Percentiles rank a stretch among this genome's conserved stretches.
phyloP scores from a whole-genome alignment of 169 alveolate genomes.

The Cryptosporidium canis region DNA sequence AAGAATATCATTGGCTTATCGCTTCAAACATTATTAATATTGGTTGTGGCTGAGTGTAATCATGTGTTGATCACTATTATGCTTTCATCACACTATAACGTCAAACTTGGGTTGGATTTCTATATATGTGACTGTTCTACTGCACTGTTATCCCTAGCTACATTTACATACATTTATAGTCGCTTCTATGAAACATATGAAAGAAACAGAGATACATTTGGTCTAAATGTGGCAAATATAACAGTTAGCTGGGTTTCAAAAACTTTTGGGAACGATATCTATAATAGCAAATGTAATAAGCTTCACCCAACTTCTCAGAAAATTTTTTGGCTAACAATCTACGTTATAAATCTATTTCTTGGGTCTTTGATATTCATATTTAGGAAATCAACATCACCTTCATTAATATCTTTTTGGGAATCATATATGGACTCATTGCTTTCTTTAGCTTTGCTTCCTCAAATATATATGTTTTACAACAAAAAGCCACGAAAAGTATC shows the following conservation, averaged over 20 bases:
- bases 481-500: slow-evolving; percentile 77
- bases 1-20: slow-evolving; percentile 74
- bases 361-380: slow-evolving; percentile 38
- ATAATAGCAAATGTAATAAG: neutral
- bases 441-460: slow-evolving; percentile 78
- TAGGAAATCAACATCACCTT: slow-evolving; percentile 46
- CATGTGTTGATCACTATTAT: slow-evolving; percentile 73
- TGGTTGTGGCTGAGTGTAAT: slow-evolving; percentile 76
- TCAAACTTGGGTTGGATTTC: slow-evolving; percentile 71
- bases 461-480: slow-evolving; percentile 77
- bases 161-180: slow-evolving; percentile 53
- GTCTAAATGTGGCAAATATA: slow-evolving; percentile 45
- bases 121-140: slow-evolving; percentile 76
- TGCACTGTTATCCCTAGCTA: slow-evolving; percentile 67
- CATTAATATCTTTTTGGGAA: slow-evolving; percentile 76
- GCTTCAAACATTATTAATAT: slow-evolving; percentile 76
- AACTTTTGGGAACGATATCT: neutral
- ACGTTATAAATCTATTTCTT: slow-evolving; percentile 11
- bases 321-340: slow-evolving; percentile 8
- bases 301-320: slow-evolving; percentile 18
- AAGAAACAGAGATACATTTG: slow-evolving; percentile 76
- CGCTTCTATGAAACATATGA: slow-evolving; percentile 73
- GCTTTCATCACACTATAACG: slow-evolving; percentile 49
- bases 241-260: neutral
- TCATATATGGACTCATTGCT: slow-evolving; percentile 77